Percentiles rank a stretch among this genome's conserved stretches.
Evolutionary conservation across 2,329 filamentous ascomycete genomes (phyloP).

Genomic region (Xylaria digitata): DNA sequence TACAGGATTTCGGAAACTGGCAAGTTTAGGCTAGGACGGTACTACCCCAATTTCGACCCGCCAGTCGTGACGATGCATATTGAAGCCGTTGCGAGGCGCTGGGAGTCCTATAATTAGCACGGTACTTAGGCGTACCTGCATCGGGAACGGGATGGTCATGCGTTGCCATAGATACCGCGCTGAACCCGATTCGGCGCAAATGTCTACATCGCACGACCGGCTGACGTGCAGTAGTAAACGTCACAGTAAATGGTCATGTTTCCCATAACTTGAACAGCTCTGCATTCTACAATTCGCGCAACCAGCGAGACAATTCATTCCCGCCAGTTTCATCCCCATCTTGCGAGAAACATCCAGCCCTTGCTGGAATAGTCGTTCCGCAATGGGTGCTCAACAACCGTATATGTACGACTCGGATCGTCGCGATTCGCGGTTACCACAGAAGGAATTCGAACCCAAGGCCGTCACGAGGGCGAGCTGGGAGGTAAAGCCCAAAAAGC

Average conservation of each 20-base stretch:
- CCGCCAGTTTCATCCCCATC: slow-evolving; percentile 23
- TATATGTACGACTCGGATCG: slow-evolving; percentile 48
- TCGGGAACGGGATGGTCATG: slow-evolving; percentile 15
- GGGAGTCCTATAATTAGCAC: slow-evolving; percentile 32
- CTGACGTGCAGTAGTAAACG: slow-evolving; percentile 15
- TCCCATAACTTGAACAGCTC: slow-evolving; percentile 2
- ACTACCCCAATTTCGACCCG: not conserved
- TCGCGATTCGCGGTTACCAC: slow-evolving; percentile 44
- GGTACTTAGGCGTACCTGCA: slow-evolving; percentile 20
- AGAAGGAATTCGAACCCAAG: slow-evolving; percentile 74
- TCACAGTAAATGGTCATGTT: slow-evolving; percentile 23
- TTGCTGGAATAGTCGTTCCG: slow-evolving; percentile 39
- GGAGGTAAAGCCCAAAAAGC: slow-evolving; percentile 69
- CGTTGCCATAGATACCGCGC: slow-evolving; percentile 47
- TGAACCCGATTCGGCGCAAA: slow-evolving; percentile 28
- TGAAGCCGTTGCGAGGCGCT: too few relatives aligned
- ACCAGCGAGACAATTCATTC: slow-evolving; percentile 33
- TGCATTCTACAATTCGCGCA: slow-evolving; percentile 28
- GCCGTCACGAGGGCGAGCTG: slow-evolving; percentile 84
- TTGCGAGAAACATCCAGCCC: slow-evolving; percentile 38
- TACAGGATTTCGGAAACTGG: too few relatives aligned
- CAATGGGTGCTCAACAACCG: slow-evolving; percentile 48
- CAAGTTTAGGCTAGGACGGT: not conserved
- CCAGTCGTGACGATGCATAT: not conserved
- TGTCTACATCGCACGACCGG: slow-evolving; percentile 26